phyloP scores from a whole-genome alignment of 495 filamentous ascomycete genomes.

The Penicillium bovifimosum region DNA sequence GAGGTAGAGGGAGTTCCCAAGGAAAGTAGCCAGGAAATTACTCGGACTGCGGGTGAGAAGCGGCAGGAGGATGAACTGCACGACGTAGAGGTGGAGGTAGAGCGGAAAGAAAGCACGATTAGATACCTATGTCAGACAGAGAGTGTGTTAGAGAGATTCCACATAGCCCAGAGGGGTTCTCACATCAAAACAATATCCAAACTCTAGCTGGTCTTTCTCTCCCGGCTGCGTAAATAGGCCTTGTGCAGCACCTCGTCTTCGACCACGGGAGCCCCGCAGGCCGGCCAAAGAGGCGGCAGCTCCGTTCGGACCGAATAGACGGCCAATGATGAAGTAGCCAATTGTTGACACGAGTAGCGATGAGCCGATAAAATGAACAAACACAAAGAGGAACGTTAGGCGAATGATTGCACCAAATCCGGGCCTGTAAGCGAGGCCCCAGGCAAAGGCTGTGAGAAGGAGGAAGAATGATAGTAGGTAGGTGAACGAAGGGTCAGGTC shows the following conservation, averaged over 20 bases:
- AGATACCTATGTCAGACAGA: slow-evolving; percentile 45
- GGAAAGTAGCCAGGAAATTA: slow-evolving; percentile 55
- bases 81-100: slow-evolving; percentile 66
- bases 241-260: slow-evolving; percentile 45
- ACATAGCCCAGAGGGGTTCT: slow-evolving; percentile 13
- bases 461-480: slow-evolving; percentile 73
- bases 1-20: slow-evolving; percentile 67
- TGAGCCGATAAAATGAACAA: slow-evolving; percentile 60
- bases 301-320: slow-evolving; percentile 53
- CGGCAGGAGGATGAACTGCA: slow-evolving; percentile 68
- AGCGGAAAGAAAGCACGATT: slow-evolving; percentile 72
- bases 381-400: slow-evolving; percentile 58
- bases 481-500: slow-evolving; percentile 70
- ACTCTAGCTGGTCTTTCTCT: slow-evolving; percentile 58
- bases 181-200: slow-evolving; percentile 77
- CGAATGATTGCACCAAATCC: slow-evolving; percentile 52
- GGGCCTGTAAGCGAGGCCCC: slow-evolving; percentile 64
- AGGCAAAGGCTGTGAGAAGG: slow-evolving; percentile 65
- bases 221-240: slow-evolving; percentile 54
- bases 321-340: slow-evolving; percentile 60
- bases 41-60: slow-evolving; percentile 42
- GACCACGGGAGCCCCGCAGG: slow-evolving; percentile 41
- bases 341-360: slow-evolving; percentile 57
- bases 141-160: not conserved
- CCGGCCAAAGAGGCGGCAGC: slow-evolving; percentile 37